These are phyloP conservation scores for Imleria badia DNA, from an alignment of 768 basidiomycete species.

Conservation along the genomic window DNA sequence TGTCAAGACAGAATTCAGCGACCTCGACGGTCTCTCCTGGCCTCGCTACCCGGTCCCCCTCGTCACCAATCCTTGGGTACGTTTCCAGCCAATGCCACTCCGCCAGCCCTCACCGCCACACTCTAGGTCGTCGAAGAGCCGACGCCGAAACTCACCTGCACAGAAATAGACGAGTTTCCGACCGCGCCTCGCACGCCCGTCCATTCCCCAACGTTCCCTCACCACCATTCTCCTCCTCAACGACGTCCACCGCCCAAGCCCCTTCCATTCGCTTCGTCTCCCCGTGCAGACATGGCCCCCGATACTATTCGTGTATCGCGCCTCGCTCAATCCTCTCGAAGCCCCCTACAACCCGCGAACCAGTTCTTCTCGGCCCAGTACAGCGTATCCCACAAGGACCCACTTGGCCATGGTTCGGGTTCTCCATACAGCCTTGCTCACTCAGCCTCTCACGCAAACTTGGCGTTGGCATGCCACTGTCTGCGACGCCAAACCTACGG, in stretches of 20 bases:
- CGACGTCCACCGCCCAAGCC: conserved; percentile 3
- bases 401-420: conserved; percentile 1
- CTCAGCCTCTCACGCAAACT: conserved; percentile 7
- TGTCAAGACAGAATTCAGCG: conserved; percentile 61
- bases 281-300: conserved; percentile 36
- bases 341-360: conserved; percentile 28
- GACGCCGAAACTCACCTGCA: conserved; percentile 25
- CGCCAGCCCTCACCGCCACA: not conserved
- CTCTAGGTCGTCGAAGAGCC: conserved; percentile 29
- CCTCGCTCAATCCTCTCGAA: conserved; percentile 14
- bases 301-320: conserved; percentile 43
- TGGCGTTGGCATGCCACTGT: conserved; percentile 13
- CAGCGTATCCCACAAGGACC: conserved; percentile 10
- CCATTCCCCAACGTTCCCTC: conserved; percentile 8
- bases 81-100: conserved; percentile 4
- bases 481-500: conserved; percentile 13
- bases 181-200: not conserved
- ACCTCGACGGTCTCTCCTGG: conserved; percentile 61
- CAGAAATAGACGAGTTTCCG: conserved; percentile 21
- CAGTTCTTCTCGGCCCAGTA: conserved; percentile 18
- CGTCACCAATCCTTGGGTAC: conserved; percentile 27
- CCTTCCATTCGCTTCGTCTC: conserved; percentile 34
- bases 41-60: conserved; percentile 35
- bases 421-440: conserved; percentile 3
- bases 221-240: not conserved